Base-by-base conservation (phyloP, 2,329 filamentous ascomycete species). In the Fusarium caatingaense region DNA sequence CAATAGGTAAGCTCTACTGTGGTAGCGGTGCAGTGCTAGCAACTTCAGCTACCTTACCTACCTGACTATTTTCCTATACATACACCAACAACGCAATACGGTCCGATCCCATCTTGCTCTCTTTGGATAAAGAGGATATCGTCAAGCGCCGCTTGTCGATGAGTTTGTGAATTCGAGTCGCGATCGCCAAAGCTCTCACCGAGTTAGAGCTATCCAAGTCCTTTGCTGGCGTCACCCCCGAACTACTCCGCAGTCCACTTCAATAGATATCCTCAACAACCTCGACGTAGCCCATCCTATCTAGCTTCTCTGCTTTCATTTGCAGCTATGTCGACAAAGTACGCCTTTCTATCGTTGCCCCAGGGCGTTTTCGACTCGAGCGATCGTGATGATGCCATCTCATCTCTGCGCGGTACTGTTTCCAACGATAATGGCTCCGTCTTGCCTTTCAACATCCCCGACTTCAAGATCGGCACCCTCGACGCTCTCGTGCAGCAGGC, bases 381-480 rank as follows among this genome's bases (percentile, higher is more conserved):
- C 82, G 89, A 95, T 82, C 87, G 87, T 76, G 91, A 95, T 72
- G 93, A 97, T 80, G 93, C 95, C 71, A 85, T 98, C 72, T 87
- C 89, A 49, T 88, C 93, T 47, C 83, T 99, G 67, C 89, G 90
- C 73, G 83, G 90, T 59, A 93, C 91, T 44, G 86, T 97, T 58
- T 85, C 88, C 51, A 83, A 88, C 60, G 93, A 97, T 75, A 90
- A 92, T 80, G 93, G 92, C 78, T 89, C 87, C 55, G 91, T 93
- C 47, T 84, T 89, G 54, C 89, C 90, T 4, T 98, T 98, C 78
- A 84, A 88, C 60, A 92, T 98, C 69, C 96, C 96, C 21, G 91
- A 94, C 71, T 98, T 99, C 87, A 99, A 98, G 85, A 97, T 99
- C 79, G 96, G 96, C 62, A 98, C 96, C 0, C 87, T 99, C 40